Conservation (phyloP, 169 alveolate species). For the Fabrea salina region DNA sequence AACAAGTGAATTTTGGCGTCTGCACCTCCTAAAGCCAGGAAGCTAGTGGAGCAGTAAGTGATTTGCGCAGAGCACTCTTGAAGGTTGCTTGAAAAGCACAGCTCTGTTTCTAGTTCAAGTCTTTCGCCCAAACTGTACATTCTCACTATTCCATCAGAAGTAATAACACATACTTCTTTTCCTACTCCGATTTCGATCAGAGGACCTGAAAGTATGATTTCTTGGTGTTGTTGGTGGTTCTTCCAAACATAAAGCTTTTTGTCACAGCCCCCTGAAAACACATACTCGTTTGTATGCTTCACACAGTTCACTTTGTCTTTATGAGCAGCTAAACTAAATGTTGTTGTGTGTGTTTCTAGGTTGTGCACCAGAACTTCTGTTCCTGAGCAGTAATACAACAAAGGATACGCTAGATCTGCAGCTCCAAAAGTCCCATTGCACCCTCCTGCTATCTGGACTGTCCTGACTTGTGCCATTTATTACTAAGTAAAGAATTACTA, state of each 20-base stretch:
- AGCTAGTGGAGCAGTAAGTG: not conserved
- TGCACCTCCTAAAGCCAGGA: constrained; percentile 15
- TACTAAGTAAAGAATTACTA: too few relatives aligned
- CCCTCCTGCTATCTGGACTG: constrained; percentile 16
- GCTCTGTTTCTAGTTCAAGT: not conserved
- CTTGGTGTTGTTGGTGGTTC: not conserved
- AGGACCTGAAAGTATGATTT: not conserved
- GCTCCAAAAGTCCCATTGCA: not conserved
- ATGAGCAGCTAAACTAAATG: constrained; percentile 9
- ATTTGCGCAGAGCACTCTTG: not conserved
- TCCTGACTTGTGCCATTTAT: too few relatives aligned
- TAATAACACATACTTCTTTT: not conserved
- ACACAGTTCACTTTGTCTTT: not conserved
- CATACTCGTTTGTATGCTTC: not conserved
- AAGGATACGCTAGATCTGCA: not conserved
- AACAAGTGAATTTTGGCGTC: constrained; percentile 20
- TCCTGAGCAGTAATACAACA: not conserved
- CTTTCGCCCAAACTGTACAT: not conserved
- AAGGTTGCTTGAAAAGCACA: not conserved
- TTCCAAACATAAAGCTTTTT: constrained; percentile 1
- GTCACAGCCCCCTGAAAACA: constrained; percentile 19
- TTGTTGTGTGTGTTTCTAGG: not conserved
- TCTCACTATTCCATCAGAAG: not conserved
- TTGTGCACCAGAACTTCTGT: constrained; percentile 5
- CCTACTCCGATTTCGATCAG: not conserved